Conservation (phyloP, 768 basidiomycete genomes). For the Russula lepida region DNA sequence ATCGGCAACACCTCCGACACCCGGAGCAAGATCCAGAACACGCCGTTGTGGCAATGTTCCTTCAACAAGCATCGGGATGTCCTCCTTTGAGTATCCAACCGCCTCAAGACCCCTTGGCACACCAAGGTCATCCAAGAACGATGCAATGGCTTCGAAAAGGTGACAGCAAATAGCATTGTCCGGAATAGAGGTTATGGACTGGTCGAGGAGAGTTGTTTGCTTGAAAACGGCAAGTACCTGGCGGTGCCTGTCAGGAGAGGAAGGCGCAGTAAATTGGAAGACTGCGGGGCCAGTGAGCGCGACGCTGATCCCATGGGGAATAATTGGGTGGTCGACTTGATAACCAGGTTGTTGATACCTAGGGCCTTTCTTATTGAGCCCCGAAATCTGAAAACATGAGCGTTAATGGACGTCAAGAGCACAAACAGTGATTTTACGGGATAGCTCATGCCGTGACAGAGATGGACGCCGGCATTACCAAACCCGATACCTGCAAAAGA, state of each 20-base stretch:
- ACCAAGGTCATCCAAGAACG: slow-evolving; percentile 77
- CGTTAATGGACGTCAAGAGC: neutral
- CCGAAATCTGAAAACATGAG: slow-evolving; percentile 59
- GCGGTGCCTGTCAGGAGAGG: slow-evolving; percentile 85
- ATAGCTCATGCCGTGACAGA: slow-evolving; percentile 87
- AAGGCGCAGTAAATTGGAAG: slow-evolving; percentile 93
- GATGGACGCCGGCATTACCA: slow-evolving; percentile 86
- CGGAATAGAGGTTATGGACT: slow-evolving; percentile 62
- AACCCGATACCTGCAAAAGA: slow-evolving; percentile 96
- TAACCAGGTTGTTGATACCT: slow-evolving; percentile 92
- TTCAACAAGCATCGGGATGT: slow-evolving; percentile 71
- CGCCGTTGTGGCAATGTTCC: slow-evolving; percentile 89
- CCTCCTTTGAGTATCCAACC: slow-evolving; percentile 62
- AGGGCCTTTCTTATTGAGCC: slow-evolving; percentile 89
- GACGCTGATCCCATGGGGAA: slow-evolving; percentile 89
- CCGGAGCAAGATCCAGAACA: slow-evolving; percentile 88
- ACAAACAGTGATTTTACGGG: slow-evolving; percentile 41
- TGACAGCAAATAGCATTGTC: slow-evolving; percentile 73
- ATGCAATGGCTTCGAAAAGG: slow-evolving; percentile 78
- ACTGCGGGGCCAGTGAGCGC: slow-evolving; percentile 90
- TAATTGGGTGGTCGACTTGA: slow-evolving; percentile 74
- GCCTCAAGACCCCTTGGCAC: slow-evolving; percentile 82
- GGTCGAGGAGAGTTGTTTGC: slow-evolving; percentile 52
- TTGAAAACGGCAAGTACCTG: slow-evolving; percentile 82
- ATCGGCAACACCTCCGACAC: slow-evolving; percentile 73